Conservation (phyloP, 1,284 basidiomycete species). For the Agroathelia rolfsii region DNA sequence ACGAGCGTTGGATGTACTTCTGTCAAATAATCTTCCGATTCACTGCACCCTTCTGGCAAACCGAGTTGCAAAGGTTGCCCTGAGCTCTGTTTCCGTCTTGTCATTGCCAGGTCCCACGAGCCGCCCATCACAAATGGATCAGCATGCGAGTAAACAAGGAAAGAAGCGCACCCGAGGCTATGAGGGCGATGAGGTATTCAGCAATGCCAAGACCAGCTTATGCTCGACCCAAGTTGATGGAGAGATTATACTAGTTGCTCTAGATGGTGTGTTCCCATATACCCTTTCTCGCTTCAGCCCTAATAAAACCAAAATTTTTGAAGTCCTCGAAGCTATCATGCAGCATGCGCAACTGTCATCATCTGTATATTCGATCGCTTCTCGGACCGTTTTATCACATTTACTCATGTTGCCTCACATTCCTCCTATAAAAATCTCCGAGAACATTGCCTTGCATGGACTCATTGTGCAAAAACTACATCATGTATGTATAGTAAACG, state of each 20-base stretch:
- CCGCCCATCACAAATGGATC: slow-evolving; percentile 13
- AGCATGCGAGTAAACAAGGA: slow-evolving; percentile 36
- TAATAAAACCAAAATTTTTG: slow-evolving; percentile 1
- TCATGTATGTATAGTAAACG: slow-evolving; percentile 35
- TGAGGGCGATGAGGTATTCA: slow-evolving; percentile 74
- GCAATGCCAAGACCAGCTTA: slow-evolving; percentile 35
- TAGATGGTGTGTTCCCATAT: slow-evolving; percentile 43
- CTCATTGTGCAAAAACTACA: slow-evolving; percentile 35
- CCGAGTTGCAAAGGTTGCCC: slow-evolving; percentile 44
- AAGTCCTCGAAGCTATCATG: slow-evolving; percentile 43
- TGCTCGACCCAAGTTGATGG: slow-evolving; percentile 42
- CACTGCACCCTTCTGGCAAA: slow-evolving; percentile 40
- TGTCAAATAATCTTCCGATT: slow-evolving; percentile 35
- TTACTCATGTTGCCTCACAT: slow-evolving; percentile 46
- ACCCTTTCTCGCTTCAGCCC: slow-evolving; percentile 1
- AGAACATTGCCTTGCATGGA: slow-evolving; percentile 37
- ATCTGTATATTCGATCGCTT: slow-evolving; percentile 47
- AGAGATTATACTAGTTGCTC: slow-evolving; percentile 40
- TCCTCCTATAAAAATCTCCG: slow-evolving; percentile 44
- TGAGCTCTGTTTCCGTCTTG: slow-evolving; percentile 41
- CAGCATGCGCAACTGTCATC: slow-evolving; percentile 38
- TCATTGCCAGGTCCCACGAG: slow-evolving; percentile 30
- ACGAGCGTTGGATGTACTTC: slow-evolving; percentile 29
- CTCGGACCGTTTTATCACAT: slow-evolving; percentile 47
- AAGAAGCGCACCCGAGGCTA: slow-evolving; percentile 71